phyloP scores from a whole-genome alignment of 2,329 filamentous ascomycete genomes.

The Golovinomyces cichoracearum region DNA sequence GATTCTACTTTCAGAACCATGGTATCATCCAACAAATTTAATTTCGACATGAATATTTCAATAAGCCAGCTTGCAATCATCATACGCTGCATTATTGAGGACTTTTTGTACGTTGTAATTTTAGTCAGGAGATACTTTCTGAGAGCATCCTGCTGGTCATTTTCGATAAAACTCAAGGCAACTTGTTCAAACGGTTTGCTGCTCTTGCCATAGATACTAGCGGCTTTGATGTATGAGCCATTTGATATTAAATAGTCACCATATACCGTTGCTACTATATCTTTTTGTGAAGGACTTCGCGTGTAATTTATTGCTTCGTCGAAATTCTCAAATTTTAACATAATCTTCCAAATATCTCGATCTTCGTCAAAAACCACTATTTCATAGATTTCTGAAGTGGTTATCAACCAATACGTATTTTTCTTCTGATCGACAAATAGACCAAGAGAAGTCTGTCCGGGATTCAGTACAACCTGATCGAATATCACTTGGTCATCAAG shows the following conservation, averaged over 20 bases:
- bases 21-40: slow-evolving; percentile 82
- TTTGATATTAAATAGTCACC: slow-evolving; percentile 68
- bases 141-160: slow-evolving; percentile 67
- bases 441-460: slow-evolving; percentile 54
- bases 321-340: slow-evolving; percentile 67
- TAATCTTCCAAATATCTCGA: slow-evolving; percentile 80
- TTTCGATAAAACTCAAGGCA: slow-evolving; percentile 70
- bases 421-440: slow-evolving; percentile 77
- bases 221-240: slow-evolving; percentile 63
- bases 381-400: slow-evolving; percentile 72
- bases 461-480: slow-evolving; percentile 62
- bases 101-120: slow-evolving; percentile 55
- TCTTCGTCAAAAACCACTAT: slow-evolving; percentile 77
- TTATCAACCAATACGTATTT: slow-evolving; percentile 95
- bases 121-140: slow-evolving; percentile 75
- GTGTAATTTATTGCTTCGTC: slow-evolving; percentile 72
- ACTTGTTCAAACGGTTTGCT: slow-evolving; percentile 96
- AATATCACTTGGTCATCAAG: slow-evolving; percentile 68
- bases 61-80: slow-evolving; percentile 93
- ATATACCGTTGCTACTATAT: slow-evolving; percentile 73
- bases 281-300: slow-evolving; percentile 53
- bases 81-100: slow-evolving; percentile 66
- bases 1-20: slow-evolving; percentile 73
- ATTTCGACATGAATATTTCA: slow-evolving; percentile 89
- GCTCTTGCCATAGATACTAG: slow-evolving; percentile 74